Base-by-base conservation (phyloP, 371 early-diverging fungal genomes). In the Haplosporangium sp. region DNA sequence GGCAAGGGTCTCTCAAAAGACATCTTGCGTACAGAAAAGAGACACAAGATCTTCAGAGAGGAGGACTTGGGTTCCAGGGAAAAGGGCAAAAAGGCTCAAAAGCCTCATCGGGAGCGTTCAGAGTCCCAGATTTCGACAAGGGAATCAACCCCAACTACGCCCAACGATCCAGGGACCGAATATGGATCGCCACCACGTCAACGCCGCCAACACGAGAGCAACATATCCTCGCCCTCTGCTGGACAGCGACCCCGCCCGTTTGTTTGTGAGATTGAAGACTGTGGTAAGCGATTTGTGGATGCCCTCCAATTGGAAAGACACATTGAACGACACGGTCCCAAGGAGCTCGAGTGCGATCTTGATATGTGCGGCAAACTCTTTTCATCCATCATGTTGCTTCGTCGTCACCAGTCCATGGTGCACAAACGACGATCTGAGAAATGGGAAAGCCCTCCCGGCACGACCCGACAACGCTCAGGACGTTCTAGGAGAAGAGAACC, bases 241-340 rank as follows among this genome's bases (percentile, higher is more conserved):
- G 64, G 55, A 7, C 54, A 47, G 6, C 77, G 77, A 12, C 77
- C 77, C 12, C 58, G 77, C 1, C 77, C 77, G 9, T 77, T 71
- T 59, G 50, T 71, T 13, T 77, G 77, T 41, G 46, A 70, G 20
- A 77, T 77, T 16, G 77, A 71, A 41, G 77, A 77, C 54, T 77
- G 77, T 37, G 77, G 77, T 47, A 77, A 77, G 41, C 71, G 77
- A 16, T 77, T 77, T 56, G 77, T 77, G 60, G 77, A 77, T 57
- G 77, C 71, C 3, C 61, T 77, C 10, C 77, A 77, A 41, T 62
- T 77, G 16, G 77, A 77, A 38, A 56, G 77, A 51, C 77, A 77
- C 37, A 63, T 70, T 37, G 71, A 77, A 36, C 71, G 77, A 23
- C 77, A 77, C 20, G 72, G 77, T 13, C 77, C 77, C 50, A 77